Conservation (phyloP, 140 eudicot species). For the Artemisia princeps region DNA sequence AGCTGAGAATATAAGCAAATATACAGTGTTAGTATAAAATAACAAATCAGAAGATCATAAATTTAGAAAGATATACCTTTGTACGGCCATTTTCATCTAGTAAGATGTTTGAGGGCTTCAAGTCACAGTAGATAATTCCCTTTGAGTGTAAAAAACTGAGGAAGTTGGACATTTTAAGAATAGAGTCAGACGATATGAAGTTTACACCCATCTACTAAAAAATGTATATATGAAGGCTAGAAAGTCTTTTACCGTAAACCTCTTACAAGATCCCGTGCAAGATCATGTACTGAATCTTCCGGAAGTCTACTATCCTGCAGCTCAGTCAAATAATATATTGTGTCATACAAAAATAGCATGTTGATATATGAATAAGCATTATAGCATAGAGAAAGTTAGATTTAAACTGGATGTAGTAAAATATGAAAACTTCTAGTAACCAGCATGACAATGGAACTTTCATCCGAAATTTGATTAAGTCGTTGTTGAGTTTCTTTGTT, state of each 20-base stretch:
- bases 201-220: constrained; percentile 2
- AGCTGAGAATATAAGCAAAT: constrained; percentile 42
- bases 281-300: constrained; percentile 87
- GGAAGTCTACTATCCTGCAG: constrained; percentile 84
- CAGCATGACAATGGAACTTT: background rate
- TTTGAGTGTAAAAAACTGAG: constrained; percentile 80
- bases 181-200: constrained; percentile 11
- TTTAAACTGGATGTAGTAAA: background rate
- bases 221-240: constrained; percentile 17
- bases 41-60: constrained; percentile 13
- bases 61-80: constrained; percentile 48
- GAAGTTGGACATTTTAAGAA: constrained; percentile 12
- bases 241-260: constrained; percentile 68
- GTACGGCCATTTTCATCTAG: constrained; percentile 89
- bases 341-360: constrained; percentile 8
- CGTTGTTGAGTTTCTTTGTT: background rate
- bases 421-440: background rate
- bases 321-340: constrained; percentile 11
- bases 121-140: constrained; percentile 84
- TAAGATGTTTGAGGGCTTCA: constrained; percentile 88
- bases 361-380: background rate
- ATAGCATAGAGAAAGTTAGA: background rate
- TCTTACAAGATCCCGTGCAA: constrained; percentile 70
- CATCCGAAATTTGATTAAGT: background rate
- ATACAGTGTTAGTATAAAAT: constrained; percentile 12